These are phyloP conservation scores for Pseudocercospora fijiensis DNA, from an alignment of 2,329 filamentous ascomycete species.

Conservation along the genomic window DNA sequence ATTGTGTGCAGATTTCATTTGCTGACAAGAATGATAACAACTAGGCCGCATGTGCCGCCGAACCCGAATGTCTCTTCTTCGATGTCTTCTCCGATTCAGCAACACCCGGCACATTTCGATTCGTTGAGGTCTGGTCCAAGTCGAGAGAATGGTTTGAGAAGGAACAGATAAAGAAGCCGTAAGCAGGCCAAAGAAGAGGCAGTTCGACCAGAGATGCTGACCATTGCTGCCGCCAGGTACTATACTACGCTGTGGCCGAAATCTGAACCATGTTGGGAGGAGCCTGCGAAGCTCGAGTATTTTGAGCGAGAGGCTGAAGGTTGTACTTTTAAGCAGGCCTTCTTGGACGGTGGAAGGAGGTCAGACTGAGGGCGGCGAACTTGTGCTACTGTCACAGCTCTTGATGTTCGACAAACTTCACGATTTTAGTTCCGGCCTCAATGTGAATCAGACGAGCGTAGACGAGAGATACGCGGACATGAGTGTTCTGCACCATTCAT, in stretches of 20 bases:
- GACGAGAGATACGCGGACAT: background rate
- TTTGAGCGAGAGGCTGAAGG: constrained; percentile 24
- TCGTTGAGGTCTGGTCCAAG: constrained; percentile 27
- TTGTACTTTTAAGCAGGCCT: constrained; percentile 18
- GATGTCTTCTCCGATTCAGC: constrained; percentile 26
- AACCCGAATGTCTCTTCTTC: constrained; percentile 26
- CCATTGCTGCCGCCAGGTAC: background rate
- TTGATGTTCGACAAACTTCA: no score
- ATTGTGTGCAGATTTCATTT: background rate
- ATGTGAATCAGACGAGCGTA: background rate
- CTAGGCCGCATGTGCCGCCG: constrained; percentile 20
- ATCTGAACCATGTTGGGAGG: constrained; percentile 21
- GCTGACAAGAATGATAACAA: background rate
- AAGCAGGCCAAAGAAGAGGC: constrained; percentile 23
- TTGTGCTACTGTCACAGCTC: background rate
- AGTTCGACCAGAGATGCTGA: no score
- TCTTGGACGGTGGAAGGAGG: constrained; percentile 19
- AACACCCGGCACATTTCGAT: constrained; percentile 19
- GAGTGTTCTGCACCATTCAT: background rate
- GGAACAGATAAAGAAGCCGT: constrained; percentile 27
- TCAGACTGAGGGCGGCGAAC: background rate
- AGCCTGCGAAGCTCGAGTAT: constrained; percentile 23
- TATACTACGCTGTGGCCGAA: constrained; percentile 3
- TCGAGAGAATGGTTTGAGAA: constrained; percentile 25
- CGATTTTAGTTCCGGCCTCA: no score